Base-by-base conservation (phyloP, 805 yeast species). In the Isabelozyma heimii region DNA sequence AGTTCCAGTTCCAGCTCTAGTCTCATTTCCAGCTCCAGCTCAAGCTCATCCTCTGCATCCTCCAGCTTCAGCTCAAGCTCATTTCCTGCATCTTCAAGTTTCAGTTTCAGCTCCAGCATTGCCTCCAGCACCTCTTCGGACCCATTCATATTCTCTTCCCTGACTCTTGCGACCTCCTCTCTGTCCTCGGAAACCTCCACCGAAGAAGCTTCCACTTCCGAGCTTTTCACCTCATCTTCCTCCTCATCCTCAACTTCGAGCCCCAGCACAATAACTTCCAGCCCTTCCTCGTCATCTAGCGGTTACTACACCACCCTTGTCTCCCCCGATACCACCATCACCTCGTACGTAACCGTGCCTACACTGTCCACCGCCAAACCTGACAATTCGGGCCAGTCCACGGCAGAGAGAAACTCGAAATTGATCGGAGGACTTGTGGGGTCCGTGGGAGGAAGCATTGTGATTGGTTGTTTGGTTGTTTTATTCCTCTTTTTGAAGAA, bases 361-460 rank as follows among this genome's bases (percentile, higher is more conserved):
- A 71, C 76, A 1, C 62, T 68, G 2, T 63, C 67, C 6, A 48
- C 55, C 3, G 49, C 48, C 2, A 47, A 51, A 7, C 40, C 46
- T 15, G 48, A 60, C 8, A 47, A 47, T 15, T 45, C 51, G 12
- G 47, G 44, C 44, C 47, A 50, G 37, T 40, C 59, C 24, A 43
- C 54, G 2, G 53, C 62, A 6, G 49, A 55, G 33, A 57, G 55
- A 17, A 70, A 67, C 51, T 61, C 73, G 37, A 71, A 67, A 51
- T 58, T 73, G 40, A 71, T 73, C 17, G 79, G 79, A 3, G 77
- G 79, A 0, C 57, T 73, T 13, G 77, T 73, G n/a, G 79, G 79
- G 0, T 70, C 76, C 1, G 66, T 73, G 20, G 79, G 77, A n/a
- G 79, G 79, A 10, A 63, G 74, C 15, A 65, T 73, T 26, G 60